Conservation (phyloP, 2,329 filamentous ascomycete genomes). For the Pleoardoris graminearum region DNA sequence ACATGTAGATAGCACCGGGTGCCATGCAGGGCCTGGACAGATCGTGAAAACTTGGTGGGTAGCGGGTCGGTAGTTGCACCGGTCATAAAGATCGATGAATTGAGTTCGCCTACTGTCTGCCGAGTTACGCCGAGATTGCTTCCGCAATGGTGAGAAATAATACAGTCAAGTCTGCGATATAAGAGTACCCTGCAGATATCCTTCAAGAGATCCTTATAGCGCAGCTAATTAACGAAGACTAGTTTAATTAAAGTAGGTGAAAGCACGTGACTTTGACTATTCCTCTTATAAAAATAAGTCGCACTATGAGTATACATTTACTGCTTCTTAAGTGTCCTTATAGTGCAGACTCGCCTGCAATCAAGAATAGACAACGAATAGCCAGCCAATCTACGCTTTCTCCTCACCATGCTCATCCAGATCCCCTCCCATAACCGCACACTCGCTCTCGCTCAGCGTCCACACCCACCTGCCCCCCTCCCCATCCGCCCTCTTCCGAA, state of each 20-base stretch:
- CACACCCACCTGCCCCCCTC: conserved; percentile 11
- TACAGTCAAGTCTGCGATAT: too few relatives aligned
- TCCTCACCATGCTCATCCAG: conserved; percentile 3
- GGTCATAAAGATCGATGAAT: too few relatives aligned
- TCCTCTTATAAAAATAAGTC: too few relatives aligned
- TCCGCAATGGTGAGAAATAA: not conserved
- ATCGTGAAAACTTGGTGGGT: not conserved
- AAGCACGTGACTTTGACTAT: too few relatives aligned
- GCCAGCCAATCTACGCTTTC: not conserved
- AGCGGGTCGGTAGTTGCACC: not conserved
- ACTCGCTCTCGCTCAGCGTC: conserved; percentile 8
- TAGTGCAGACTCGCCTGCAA: too few relatives aligned
- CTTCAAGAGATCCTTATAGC: too few relatives aligned
- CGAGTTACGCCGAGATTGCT: not conserved
- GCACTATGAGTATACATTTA: too few relatives aligned
- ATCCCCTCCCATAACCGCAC: conserved; percentile 1
- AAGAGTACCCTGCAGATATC: too few relatives aligned
- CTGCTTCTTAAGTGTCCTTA: too few relatives aligned
- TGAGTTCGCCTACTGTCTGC: not conserved
- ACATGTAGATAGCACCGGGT: not conserved
- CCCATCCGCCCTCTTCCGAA: conserved; percentile 9
- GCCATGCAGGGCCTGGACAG: not conserved
- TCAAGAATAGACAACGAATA: too few relatives aligned
- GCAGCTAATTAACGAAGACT: too few relatives aligned
- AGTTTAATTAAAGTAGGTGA: too few relatives aligned